Evolutionary conservation across 1,284 basidiomycete species (phyloP).

Genomic region (Tylopilus sp.): DNA sequence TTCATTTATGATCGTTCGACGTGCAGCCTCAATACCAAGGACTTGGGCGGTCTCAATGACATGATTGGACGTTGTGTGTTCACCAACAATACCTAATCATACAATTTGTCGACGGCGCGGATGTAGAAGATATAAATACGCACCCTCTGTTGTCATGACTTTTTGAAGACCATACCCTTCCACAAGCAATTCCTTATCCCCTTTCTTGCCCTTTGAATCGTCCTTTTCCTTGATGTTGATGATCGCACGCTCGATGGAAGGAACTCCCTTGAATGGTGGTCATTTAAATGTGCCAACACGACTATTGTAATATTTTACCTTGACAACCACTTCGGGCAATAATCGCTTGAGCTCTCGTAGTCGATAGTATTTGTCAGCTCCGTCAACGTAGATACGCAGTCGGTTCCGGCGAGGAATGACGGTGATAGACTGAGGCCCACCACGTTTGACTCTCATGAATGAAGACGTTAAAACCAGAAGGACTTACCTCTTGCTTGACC

Average conservation of each 20-base stretch:
- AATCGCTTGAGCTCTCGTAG: slow-evolving; percentile 82
- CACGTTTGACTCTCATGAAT: not conserved
- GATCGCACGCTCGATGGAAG: slow-evolving; percentile 84
- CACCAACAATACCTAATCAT: slow-evolving; percentile 80
- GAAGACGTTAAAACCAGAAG: slow-evolving; percentile 4
- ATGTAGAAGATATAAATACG: slow-evolving; percentile 14
- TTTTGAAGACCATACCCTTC: slow-evolving; percentile 98
- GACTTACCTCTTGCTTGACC: slow-evolving; percentile 79
- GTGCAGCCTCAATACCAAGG: slow-evolving; percentile 95
- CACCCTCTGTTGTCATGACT: slow-evolving; percentile 97
- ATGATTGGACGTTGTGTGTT: slow-evolving; percentile 93
- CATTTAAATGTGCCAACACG: not conserved
- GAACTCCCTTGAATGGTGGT: slow-evolving; percentile 60
- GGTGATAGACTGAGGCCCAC: slow-evolving; percentile 58
- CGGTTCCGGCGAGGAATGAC: slow-evolving; percentile 76
- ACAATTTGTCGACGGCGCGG: not conserved
- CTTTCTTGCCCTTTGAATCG: slow-evolving; percentile 72
- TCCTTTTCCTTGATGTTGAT: slow-evolving; percentile 90
- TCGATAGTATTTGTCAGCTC: slow-evolving; percentile 84
- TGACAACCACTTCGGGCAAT: slow-evolving; percentile 84
- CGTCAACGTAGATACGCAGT: slow-evolving; percentile 84
- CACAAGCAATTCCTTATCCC: slow-evolving; percentile 84
- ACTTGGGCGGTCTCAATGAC: slow-evolving; percentile 95
- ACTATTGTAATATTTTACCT: slow-evolving; percentile 46
- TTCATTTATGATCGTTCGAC: slow-evolving; percentile 94